A percentile compares a stretch with the other conserved stretches of the same genome.
Evolutionary conservation across 2,329 filamentous ascomycete genomes (phyloP).

Genomic region (Fusarium sarcochroum): DNA sequence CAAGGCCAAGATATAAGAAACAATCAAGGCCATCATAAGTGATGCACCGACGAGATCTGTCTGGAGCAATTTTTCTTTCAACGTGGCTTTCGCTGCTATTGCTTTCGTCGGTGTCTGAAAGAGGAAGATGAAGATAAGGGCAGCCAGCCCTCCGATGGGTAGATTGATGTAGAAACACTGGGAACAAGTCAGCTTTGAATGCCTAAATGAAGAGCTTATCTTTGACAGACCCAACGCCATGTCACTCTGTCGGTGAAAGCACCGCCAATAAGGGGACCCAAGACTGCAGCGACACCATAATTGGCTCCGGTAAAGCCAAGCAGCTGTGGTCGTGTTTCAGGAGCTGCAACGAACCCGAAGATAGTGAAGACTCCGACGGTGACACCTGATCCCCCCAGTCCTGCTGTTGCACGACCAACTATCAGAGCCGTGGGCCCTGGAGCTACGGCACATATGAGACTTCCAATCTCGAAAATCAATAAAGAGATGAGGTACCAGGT

Average conservation of each 20-base stretch:
- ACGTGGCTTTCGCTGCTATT: conserved; percentile 52
- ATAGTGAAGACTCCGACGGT: conserved; percentile 64
- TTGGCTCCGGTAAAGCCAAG: conserved; percentile 2
- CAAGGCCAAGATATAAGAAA: conserved; percentile 61
- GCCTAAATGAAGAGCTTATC: no score
- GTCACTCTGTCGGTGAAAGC: conserved; percentile 53
- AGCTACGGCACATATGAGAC: conserved; percentile 63
- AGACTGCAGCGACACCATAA: conserved; percentile 53
- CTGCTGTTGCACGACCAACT: conserved; percentile 65
- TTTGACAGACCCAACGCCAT: conserved; percentile 49
- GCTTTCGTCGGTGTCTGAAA: conserved; percentile 58
- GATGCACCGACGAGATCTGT: conserved; percentile 62
- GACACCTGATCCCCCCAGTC: conserved; percentile 64
- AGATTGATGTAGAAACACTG: conserved; percentile 57
- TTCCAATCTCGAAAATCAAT: conserved; percentile 68
- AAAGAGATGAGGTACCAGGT: conserved; percentile 63
- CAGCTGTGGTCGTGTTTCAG: no score
- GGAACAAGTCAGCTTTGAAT: no score
- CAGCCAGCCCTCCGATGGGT: conserved; percentile 53
- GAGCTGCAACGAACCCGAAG: conserved; percentile 50
- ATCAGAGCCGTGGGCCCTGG: conserved; percentile 63
- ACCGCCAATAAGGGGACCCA: conserved; percentile 54
- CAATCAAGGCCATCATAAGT: conserved; percentile 59
- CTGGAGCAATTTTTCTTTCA: conserved; percentile 61
- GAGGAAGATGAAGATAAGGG: conserved; percentile 54